These are phyloP conservation scores for Aspergillus sp. DNA, from an alignment of 2,329 filamentous ascomycete genomes.

Conservation along the genomic window DNA sequence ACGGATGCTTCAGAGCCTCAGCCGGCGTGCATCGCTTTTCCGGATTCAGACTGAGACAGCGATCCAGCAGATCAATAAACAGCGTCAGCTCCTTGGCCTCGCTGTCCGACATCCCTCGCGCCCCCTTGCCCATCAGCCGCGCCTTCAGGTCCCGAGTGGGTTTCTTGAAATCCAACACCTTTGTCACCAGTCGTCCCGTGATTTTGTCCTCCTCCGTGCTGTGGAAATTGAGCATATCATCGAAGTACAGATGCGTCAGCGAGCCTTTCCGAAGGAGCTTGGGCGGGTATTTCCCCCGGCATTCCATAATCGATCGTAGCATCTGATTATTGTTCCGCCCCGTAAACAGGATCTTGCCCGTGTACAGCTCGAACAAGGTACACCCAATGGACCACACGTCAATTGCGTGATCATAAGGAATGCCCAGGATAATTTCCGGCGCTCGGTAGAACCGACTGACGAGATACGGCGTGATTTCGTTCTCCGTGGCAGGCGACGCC, in stretches of 20 bases:
- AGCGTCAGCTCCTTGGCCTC: conserved; percentile 76
- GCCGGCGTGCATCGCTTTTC: conserved; percentile 85
- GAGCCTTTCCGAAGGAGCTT: conserved; percentile 85
- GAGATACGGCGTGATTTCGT: conserved; percentile 89
- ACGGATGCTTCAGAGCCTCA: conserved; percentile 86
- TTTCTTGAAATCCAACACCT: conserved; percentile 55
- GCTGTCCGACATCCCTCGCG: conserved; percentile 68
- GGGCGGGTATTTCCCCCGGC: conserved; percentile 84
- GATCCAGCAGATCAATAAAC: conserved; percentile 85
- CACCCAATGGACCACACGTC: conserved; percentile 99
- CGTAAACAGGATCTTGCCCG: conserved; percentile 94
- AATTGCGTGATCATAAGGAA: conserved; percentile 89
- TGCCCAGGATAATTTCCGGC: conserved; percentile 95
- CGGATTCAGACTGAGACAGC: conserved; percentile 84
- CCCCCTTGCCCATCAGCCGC: conserved; percentile 69
- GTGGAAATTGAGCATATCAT: conserved; percentile 78
- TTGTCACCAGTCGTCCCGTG: conserved; percentile 69
- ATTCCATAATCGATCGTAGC: conserved; percentile 94
- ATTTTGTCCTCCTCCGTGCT: conserved; percentile 85
- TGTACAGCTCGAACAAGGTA: conserved; percentile 95
- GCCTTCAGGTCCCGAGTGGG: conserved; percentile 79
- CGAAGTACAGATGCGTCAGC: conserved; percentile 75
- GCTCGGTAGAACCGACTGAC: conserved; percentile 97
- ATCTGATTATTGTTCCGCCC: conserved; percentile 98
- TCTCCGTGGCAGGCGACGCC: conserved; percentile 88